Percentiles rank a stretch among this genome's conserved stretches.
These are phyloP conservation scores for Discostella stelligeroides DNA, from an alignment of 108 stramenopile genomes.

Conservation along the genomic window DNA sequence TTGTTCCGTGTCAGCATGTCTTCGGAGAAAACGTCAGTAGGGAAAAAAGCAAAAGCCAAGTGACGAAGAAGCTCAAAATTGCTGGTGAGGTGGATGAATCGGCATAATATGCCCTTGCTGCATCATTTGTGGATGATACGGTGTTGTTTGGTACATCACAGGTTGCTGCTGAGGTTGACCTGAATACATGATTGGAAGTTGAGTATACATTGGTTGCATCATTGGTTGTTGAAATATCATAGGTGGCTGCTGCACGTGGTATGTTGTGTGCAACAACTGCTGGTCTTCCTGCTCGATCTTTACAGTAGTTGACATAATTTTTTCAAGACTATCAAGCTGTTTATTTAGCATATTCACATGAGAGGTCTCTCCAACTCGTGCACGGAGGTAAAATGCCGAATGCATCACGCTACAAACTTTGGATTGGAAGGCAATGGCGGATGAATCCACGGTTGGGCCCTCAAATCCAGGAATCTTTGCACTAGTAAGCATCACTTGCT, in stretches of 20 bases:
- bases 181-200: slow-evolving; percentile 28
- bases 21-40: slow-evolving; percentile 13
- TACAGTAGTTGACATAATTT: slow-evolving; percentile 30
- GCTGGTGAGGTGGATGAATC: slow-evolving; percentile 14
- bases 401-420: slow-evolving; percentile 83
- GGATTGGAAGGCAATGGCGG: slow-evolving; percentile 59
- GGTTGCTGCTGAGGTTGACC: slow-evolving; percentile 18
- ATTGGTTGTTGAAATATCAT: slow-evolving; percentile 34
- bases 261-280: slow-evolving; percentile 10
- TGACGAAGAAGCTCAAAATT: background rate
- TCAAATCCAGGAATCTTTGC: slow-evolving; percentile 74
- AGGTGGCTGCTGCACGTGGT: slow-evolving; percentile 24
- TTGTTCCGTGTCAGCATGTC: slow-evolving; percentile 19
- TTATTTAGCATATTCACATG: slow-evolving; percentile 71
- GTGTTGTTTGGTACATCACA: background rate
- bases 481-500: slow-evolving; percentile 72
- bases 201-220: slow-evolving; percentile 14
- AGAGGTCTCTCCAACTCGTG: slow-evolving; percentile 66
- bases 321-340: slow-evolving; percentile 63
- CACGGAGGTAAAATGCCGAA: slow-evolving; percentile 81
- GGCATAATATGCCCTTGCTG: slow-evolving; percentile 24
- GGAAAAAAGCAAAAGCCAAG: slow-evolving; percentile 15
- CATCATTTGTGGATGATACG: slow-evolving; percentile 15
- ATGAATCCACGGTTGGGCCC: slow-evolving; percentile 78
- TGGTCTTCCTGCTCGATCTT: slow-evolving; percentile 11